Evolutionary conservation across 345 rosid genomes (phyloP).

Genomic region (Citrus maxima): DNA sequence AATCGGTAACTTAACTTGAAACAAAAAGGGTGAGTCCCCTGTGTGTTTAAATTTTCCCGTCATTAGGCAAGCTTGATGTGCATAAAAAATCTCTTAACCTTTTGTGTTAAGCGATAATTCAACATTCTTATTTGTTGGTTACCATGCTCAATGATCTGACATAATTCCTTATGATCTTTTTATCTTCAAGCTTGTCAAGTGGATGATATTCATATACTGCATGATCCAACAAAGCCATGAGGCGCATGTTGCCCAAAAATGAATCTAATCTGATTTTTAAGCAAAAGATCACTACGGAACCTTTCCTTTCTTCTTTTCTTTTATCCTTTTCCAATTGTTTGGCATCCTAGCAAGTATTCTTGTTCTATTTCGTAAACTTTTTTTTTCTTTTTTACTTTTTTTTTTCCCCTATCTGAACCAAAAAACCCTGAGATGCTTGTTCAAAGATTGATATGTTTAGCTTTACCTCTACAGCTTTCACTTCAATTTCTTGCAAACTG

Average conservation of each 20-base stretch:
- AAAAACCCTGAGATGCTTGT: constrained; percentile 19
- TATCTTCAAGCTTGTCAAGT: neutral
- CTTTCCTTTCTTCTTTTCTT: constrained; percentile 10
- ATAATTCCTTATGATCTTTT: neutral
- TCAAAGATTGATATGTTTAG: constrained; percentile 32
- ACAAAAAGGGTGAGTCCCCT: too few species aligned
- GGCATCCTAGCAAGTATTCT: constrained; percentile 21
- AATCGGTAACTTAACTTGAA: too few species aligned
- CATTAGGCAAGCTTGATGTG: too few species aligned
- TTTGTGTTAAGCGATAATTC: neutral
- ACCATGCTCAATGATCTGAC: neutral
- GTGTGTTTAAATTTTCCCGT: too few species aligned
- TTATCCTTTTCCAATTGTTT: neutral
- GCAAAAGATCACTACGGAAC: constrained; percentile 25
- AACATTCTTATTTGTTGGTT: neutral
- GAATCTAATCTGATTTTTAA: constrained; percentile 31
- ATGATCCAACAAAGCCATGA: constrained; percentile 39
- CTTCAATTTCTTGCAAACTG: constrained; percentile 12
- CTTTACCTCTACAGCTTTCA: constrained; percentile 30
- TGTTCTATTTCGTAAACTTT: constrained; percentile 22
- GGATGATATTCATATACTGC: neutral
- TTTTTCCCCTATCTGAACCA: neutral
- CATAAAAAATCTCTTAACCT: neutral
- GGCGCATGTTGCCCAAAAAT: constrained; percentile 32
- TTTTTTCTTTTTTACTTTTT: neutral